A percentile compares a stretch with the other conserved stretches of the same genome.
These are phyloP conservation scores for Salix udensis DNA, from an alignment of 345 rosid species.

Conservation along the genomic window DNA sequence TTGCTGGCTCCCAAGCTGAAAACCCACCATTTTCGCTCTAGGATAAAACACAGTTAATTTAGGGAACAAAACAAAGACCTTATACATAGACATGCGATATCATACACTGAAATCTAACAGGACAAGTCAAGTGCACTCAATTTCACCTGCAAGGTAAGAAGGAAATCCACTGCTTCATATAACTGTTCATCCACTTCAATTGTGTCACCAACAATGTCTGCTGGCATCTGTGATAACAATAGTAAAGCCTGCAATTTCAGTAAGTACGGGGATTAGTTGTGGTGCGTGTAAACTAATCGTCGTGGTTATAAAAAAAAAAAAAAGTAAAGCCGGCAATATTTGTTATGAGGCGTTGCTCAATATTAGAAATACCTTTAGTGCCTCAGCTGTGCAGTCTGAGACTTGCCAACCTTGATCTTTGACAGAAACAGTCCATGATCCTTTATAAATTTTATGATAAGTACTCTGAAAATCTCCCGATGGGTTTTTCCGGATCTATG, in stretches of 20 bases:
- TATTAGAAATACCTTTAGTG: background rate
- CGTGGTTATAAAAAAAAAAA: no score
- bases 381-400: constrained; percentile 23
- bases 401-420: constrained; percentile 27
- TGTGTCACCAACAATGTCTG: constrained; percentile 15
- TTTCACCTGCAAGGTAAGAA: constrained; percentile 17
- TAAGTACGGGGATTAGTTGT: no score
- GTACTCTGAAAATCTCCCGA: constrained; percentile 9
- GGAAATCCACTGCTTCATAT: constrained; percentile 19
- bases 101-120: no score
- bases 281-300: no score
- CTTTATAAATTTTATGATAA: background rate
- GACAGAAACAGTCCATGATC: constrained; percentile 14
- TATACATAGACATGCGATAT: no score
- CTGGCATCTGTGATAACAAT: background rate
- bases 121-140: no score
- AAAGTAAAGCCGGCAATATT: background rate
- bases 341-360: background rate
- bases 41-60: background rate
- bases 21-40: constrained; percentile 20
- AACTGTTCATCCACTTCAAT: background rate
- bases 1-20: constrained; percentile 18
- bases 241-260: constrained; percentile 2
- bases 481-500: constrained; percentile 6
- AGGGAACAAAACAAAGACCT: no score